Evolutionary conservation across 768 basidiomycete genomes (phyloP).

Genomic region (Chalciporus piperatus): DNA sequence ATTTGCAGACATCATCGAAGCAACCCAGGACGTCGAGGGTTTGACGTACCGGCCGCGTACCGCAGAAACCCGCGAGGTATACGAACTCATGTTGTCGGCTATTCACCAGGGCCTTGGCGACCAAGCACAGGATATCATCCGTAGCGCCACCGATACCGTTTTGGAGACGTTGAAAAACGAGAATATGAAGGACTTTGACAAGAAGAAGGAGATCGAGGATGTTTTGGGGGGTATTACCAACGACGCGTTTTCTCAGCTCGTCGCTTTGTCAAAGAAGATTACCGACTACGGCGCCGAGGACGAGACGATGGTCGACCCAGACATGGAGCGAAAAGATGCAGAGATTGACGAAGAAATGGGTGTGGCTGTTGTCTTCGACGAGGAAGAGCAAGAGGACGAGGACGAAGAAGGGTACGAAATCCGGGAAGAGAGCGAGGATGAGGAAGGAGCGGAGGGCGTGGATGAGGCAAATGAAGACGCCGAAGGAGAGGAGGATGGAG

Average conservation of each 20-base stretch:
- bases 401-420: constrained; percentile 90
- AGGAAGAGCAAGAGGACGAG: constrained; percentile 93
- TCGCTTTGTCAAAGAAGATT: constrained; percentile 88
- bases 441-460: constrained; percentile 59
- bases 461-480: constrained; percentile 43
- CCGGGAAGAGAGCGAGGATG: constrained; percentile 75
- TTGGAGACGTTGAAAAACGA: constrained; percentile 89
- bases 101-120: constrained; percentile 87
- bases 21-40: constrained; percentile 91
- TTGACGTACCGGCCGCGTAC: constrained; percentile 91
- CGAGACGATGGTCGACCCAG: constrained; percentile 73
- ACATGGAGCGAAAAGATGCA: constrained; percentile 76
- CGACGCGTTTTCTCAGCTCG: constrained; percentile 79
- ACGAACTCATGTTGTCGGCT: constrained; percentile 82
- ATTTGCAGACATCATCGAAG: constrained; percentile 90
- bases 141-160: constrained; percentile 91
- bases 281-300: constrained; percentile 94
- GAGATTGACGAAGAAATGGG: constrained; percentile 95
- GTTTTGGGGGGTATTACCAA: constrained; percentile 60
- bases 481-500: constrained; percentile 44
- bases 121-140: constrained; percentile 93
- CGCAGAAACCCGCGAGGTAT: constrained; percentile 90
- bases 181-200: constrained; percentile 91
- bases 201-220: constrained; percentile 90
- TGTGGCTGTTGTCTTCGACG: constrained; percentile 97